Evolutionary conservation across 2,329 filamentous ascomycete species (phyloP).

Genomic region (Bipolaris oryzae): DNA sequence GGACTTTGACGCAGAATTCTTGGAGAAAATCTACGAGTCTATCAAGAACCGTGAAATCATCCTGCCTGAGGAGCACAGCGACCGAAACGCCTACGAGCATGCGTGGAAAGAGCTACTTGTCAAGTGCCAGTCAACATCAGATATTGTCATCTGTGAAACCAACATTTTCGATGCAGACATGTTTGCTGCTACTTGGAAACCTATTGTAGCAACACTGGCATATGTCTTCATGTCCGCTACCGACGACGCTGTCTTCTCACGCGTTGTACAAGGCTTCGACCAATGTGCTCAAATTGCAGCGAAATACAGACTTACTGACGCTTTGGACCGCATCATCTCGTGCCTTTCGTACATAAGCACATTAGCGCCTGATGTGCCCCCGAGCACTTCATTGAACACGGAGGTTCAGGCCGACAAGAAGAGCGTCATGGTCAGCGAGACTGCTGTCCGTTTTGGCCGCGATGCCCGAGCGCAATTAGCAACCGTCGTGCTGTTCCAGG

Average conservation of each 20-base stretch:
- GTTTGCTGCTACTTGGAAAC: constrained; percentile 95
- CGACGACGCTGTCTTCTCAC: constrained; percentile 92
- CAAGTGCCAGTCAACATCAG: constrained; percentile 78
- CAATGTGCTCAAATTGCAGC: constrained; percentile 94
- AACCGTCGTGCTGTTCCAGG: constrained; percentile 91
- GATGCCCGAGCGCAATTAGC: constrained; percentile 94
- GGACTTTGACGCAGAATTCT: constrained; percentile 82
- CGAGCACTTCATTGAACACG: constrained; percentile 88
- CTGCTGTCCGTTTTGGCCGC: constrained; percentile 92
- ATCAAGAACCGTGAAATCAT: constrained; percentile 96
- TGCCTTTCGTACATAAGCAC: constrained; percentile 91
- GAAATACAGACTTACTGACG: constrained; percentile 80
- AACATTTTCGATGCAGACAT: constrained; percentile 97
- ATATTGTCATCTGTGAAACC: constrained; percentile 80
- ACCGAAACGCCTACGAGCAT: constrained; percentile 94
- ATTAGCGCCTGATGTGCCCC: constrained; percentile 73
- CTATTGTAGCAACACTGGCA: constrained; percentile 90
- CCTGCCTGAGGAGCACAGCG: constrained; percentile 94
- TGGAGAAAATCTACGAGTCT: constrained; percentile 85
- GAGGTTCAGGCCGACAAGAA: constrained; percentile 91
- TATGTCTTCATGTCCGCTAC: constrained; percentile 99
- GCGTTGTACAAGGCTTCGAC: constrained; percentile 92
- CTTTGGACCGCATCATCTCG: constrained; percentile 89
- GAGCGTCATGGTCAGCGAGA: constrained; percentile 97
- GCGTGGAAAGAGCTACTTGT: constrained; percentile 93